These are phyloP conservation scores for Allium fistulosum DNA, from an alignment of 106 monocot genomes.

Conservation along the genomic window DNA sequence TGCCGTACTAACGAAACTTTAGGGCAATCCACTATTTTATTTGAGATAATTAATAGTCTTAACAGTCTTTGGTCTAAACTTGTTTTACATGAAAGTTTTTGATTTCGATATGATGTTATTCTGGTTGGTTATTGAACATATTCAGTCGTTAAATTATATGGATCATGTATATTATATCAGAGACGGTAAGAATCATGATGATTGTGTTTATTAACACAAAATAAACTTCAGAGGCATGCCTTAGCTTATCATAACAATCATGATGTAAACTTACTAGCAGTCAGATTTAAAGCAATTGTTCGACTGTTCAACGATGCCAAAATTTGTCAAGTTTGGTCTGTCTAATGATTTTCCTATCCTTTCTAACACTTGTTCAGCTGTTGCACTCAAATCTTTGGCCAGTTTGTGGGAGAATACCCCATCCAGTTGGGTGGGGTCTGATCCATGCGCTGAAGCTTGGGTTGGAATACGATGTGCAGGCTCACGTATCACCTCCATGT, in stretches of 20 bases:
- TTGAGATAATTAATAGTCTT: background rate
- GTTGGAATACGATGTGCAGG: constrained; percentile 43
- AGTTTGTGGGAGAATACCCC: constrained; percentile 48
- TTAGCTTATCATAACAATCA: background rate
- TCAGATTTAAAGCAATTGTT: background rate
- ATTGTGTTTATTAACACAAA: background rate
- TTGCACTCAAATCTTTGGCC: constrained; percentile 32
- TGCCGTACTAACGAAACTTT: background rate
- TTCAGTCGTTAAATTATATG: background rate
- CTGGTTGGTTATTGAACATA: background rate
- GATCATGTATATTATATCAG: background rate
- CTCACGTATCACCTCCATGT: constrained; percentile 40
- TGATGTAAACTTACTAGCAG: no score
- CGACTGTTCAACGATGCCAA: no score
- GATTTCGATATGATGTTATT: background rate
- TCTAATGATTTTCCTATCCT: background rate
- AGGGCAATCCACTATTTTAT: background rate
- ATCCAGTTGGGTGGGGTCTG: constrained; percentile 36
- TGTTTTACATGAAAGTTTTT: background rate
- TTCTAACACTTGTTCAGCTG: background rate
- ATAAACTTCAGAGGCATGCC: background rate
- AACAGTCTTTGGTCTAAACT: background rate
- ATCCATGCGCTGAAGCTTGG: constrained; percentile 56
- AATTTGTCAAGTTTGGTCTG: no score
- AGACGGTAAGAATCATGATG: background rate